These are phyloP conservation scores for Protostelium mycophagum DNA, from an alignment of 78 protist species.

Conservation along the genomic window DNA sequence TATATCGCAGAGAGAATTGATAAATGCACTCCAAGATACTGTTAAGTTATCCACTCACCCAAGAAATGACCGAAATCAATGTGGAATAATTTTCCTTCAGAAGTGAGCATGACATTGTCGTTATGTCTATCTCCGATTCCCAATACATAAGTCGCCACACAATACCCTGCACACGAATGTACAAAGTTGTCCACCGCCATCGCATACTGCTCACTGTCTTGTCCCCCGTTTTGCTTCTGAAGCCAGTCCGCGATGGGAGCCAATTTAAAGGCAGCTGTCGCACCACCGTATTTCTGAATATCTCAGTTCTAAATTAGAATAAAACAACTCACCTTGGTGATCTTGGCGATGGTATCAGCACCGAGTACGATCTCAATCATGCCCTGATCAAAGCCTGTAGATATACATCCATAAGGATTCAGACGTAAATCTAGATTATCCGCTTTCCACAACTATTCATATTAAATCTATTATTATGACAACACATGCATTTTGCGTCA, in stretches of 20 bases:
- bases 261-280: conserved; percentile 73
- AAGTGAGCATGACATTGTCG: conserved; percentile 90
- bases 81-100: conserved; percentile 71
- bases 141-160: conserved; percentile 95
- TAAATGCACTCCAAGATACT: no score
- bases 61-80: conserved; percentile 47
- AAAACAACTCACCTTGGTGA: conserved; percentile 23
- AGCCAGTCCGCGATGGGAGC: conserved; percentile 75
- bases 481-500: background rate
- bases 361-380: conserved; percentile 91
- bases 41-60: conserved; percentile 16
- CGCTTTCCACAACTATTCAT: conserved; percentile 62
- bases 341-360: conserved; percentile 80
- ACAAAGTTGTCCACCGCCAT: conserved; percentile 72
- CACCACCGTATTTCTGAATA: conserved; percentile 65
- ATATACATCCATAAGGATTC: conserved; percentile 75
- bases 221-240: conserved; percentile 28
- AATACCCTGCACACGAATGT: conserved; percentile 85
- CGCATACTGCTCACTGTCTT: conserved; percentile 2
- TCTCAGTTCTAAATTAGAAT: background rate
- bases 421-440: conserved; percentile 76
- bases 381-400: conserved; percentile 86
- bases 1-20: no score
- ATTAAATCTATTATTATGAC: background rate
- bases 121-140: conserved; percentile 98